phyloP scores from a whole-genome alignment of 129 eudicot species.

The Rutidosis leptorrhynchoides region DNA sequence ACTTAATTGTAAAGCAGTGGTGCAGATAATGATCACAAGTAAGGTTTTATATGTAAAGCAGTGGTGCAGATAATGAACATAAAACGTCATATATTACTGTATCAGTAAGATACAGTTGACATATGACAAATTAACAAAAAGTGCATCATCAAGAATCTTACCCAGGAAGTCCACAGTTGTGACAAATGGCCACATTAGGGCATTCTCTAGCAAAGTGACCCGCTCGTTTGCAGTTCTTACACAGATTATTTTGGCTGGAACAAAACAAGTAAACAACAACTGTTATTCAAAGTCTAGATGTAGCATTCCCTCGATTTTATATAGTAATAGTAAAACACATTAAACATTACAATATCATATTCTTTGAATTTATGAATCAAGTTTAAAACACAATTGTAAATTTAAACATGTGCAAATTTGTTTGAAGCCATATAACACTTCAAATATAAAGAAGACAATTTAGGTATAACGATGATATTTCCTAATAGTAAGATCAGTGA shows the following conservation, averaged over 20 bases:
- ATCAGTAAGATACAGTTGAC: neutral
- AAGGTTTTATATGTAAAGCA: neutral
- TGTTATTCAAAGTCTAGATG: slow-evolving; percentile 14
- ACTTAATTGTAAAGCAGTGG: neutral
- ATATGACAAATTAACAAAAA: slow-evolving; percentile 5
- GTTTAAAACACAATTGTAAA: neutral
- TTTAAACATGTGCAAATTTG: neutral
- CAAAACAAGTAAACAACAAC: slow-evolving; percentile 10
- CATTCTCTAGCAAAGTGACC: slow-evolving; percentile 97
- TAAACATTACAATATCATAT: slow-evolving; percentile 1
- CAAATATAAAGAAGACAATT: slow-evolving; percentile 1
- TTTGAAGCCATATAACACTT: neutral
- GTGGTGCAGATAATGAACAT: neutral
- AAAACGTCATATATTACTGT: neutral
- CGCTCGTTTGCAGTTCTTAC: slow-evolving; percentile 90
- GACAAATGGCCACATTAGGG: slow-evolving; percentile 90
- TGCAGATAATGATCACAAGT: neutral
- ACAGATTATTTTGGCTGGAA: slow-evolving; percentile 70
- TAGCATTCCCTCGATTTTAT: slow-evolving; percentile 7
- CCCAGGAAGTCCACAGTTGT: slow-evolving; percentile 97
- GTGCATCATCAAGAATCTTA: slow-evolving; percentile 32
- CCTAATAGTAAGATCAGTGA: neutral
- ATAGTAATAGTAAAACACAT: neutral
- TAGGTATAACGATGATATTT: neutral
- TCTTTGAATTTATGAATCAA: too few species aligned